phyloP scores from a whole-genome alignment of 306 rosid species.

The Pyrus pyrifolia region DNA sequence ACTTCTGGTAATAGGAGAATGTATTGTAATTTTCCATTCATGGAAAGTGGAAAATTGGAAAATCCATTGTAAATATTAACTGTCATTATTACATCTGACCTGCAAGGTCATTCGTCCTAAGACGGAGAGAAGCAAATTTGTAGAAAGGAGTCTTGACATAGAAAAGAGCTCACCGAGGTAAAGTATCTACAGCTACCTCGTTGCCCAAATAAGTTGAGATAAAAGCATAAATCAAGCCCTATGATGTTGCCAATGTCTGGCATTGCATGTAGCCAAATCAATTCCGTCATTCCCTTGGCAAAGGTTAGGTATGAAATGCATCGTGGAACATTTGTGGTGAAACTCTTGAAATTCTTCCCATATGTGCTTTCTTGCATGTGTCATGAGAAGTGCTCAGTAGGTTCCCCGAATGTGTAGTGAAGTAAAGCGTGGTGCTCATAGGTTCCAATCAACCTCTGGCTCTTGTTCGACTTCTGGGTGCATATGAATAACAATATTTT shows the following conservation, averaged over 20 bases:
- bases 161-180: too few species aligned
- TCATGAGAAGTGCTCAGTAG: not conserved
- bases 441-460: not conserved
- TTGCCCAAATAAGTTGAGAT: not conserved
- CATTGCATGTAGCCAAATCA: not conserved
- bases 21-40: not conserved
- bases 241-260: not conserved
- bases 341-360: not conserved
- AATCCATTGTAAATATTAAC: not conserved
- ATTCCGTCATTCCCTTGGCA: not conserved
- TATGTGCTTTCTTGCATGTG: not conserved
- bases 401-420: not conserved
- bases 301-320: not conserved
- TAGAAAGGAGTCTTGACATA: not conserved
- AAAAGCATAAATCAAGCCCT: not conserved
- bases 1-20: not conserved
- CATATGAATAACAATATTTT: not conserved
- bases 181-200: not conserved
- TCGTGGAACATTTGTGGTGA: not conserved
- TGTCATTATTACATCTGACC: not conserved
- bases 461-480: not conserved
- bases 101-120: not conserved
- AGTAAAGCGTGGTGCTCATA: not conserved
- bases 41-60: not conserved
- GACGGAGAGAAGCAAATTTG: not conserved